A percentile compares a stretch with the other conserved stretches of the same genome.
phyloP scores from a whole-genome alignment of 345 rosid genomes.

The Clarkia xantiana region DNA sequence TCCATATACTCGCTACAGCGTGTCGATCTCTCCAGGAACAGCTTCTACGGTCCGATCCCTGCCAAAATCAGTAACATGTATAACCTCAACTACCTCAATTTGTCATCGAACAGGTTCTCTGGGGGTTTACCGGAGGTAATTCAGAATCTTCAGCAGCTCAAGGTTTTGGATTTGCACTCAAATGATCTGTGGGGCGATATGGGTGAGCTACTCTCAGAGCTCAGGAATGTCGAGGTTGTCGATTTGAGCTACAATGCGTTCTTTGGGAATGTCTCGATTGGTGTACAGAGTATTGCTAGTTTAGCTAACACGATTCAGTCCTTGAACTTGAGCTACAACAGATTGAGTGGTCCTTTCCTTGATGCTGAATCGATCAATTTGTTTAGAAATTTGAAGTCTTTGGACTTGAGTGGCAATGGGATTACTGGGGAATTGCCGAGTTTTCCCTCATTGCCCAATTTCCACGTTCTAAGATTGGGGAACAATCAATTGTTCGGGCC shows the following conservation, averaged over 20 bases:
- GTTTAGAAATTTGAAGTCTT: conserved; percentile 54
- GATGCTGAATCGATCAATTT: conserved; percentile 28
- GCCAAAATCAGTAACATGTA: conserved; percentile 63
- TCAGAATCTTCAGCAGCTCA: conserved; percentile 63
- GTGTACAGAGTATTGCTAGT: conserved; percentile 42
- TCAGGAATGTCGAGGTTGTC: conserved; percentile 58
- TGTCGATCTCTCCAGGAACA: conserved; percentile 74
- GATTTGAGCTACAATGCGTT: conserved; percentile 71
- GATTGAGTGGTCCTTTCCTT: conserved; percentile 41
- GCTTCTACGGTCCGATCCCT: conserved; percentile 78
- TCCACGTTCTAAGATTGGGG: conserved; percentile 45
- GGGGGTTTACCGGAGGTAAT: conserved; percentile 63
- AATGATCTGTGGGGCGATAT: conserved; percentile 52
- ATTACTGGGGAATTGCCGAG: conserved; percentile 56
- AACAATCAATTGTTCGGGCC: conserved; percentile 51
- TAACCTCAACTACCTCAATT: conserved; percentile 51
- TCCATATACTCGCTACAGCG: conserved; percentile 41
- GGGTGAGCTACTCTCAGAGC: conserved; percentile 31
- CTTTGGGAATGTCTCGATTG: conserved; percentile 36
- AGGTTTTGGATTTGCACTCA: conserved; percentile 49
- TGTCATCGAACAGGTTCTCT: conserved; percentile 48
- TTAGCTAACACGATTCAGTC: conserved; percentile 49
- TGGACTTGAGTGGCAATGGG: conserved; percentile 43
- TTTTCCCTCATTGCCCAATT: conserved; percentile 34
- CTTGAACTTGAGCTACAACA: conserved; percentile 60